Evolutionary conservation across 345 rosid species (phyloP).

Genomic region (Diplotaxis tenuifolia): DNA sequence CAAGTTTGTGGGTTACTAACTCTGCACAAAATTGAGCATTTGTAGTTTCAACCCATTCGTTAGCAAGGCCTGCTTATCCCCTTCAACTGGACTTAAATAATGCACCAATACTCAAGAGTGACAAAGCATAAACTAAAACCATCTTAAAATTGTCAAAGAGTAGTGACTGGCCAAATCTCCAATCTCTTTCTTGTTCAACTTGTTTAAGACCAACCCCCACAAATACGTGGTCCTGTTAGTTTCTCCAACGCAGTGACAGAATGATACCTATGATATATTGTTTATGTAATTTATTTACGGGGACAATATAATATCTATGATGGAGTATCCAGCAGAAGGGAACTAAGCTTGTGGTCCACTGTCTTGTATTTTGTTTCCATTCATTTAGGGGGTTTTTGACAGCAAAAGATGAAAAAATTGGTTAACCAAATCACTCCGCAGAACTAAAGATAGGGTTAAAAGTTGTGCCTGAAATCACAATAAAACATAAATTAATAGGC

Average conservation of each 20-base stretch:
- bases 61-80: background rate
- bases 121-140: background rate
- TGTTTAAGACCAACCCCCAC: too few species aligned
- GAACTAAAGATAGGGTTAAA: background rate
- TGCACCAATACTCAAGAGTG: background rate
- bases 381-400: background rate
- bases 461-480: background rate
- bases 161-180: background rate
- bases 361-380: background rate
- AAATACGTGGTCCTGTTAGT: background rate
- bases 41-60: slow-evolving; percentile 23
- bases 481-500: background rate
- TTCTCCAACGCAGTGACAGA: background rate
- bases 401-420: background rate
- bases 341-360: background rate
- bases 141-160: background rate
- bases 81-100: background rate
- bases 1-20: slow-evolving; percentile 22
- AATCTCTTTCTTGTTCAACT: background rate
- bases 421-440: background rate
- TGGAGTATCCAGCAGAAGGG: background rate
- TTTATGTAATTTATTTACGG: too few species aligned
- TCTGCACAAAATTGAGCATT: slow-evolving; percentile 20
- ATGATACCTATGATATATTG: too few species aligned
- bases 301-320: background rate